Evolutionary conservation across 2,329 filamentous ascomycete genomes (phyloP).

Genomic region (Aureobasidium sp.): DNA sequence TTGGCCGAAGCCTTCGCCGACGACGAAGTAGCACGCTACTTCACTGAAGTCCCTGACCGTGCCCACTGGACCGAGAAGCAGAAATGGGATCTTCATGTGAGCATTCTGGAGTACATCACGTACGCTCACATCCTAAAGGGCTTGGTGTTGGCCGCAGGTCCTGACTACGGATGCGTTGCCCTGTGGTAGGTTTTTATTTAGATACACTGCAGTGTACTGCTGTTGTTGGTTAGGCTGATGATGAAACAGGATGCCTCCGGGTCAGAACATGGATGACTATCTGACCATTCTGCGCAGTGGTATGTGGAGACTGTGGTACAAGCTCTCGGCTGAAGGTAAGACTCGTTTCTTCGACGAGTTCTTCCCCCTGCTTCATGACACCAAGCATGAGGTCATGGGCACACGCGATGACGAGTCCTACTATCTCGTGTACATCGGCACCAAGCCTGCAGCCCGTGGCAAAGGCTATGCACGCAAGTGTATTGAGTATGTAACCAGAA

Average conservation of each 20-base stretch:
- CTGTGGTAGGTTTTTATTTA: constrained; percentile 56
- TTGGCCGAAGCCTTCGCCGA: constrained; percentile 71
- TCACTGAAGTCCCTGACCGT: constrained; percentile 65
- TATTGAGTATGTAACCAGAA: constrained; percentile 60
- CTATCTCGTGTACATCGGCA: constrained; percentile 80
- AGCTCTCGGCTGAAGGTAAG: constrained; percentile 64
- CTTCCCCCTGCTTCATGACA: constrained; percentile 64
- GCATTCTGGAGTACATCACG: constrained; percentile 70
- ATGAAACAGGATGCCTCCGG: constrained; percentile 61
- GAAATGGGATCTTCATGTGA: constrained; percentile 69
- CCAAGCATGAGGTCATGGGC: constrained; percentile 63
- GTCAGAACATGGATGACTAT: constrained; percentile 65
- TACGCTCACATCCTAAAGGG: constrained; percentile 70
- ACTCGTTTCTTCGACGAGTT: constrained; percentile 72
- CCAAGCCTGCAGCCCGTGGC: constrained; percentile 61
- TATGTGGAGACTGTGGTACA: constrained; percentile 70
- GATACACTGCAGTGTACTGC: background rate
- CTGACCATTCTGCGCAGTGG: constrained; percentile 66
- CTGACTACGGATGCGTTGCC: constrained; percentile 69
- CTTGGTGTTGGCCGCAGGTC: constrained; percentile 65
- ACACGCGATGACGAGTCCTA: constrained; percentile 59
- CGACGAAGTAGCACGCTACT: constrained; percentile 68
- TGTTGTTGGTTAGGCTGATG: constrained; percentile 1
- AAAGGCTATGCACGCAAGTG: constrained; percentile 67
- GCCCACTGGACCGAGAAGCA: constrained; percentile 55